Conservation (phyloP, 2,329 filamentous ascomycete genomes). For the Clarireedia homoeocarpa region DNA sequence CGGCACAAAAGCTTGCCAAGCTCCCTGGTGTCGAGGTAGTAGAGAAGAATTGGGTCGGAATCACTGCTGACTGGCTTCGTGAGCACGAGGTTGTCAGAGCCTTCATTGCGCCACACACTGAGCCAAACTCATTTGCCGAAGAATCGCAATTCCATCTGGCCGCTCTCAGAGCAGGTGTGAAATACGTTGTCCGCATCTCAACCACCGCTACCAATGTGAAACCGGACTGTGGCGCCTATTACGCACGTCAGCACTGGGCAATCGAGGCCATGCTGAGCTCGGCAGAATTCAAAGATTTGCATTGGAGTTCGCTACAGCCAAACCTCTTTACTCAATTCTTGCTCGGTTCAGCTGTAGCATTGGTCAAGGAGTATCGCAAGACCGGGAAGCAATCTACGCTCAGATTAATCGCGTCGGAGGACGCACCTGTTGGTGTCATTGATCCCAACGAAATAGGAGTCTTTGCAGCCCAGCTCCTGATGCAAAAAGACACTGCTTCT, state of each 20-base stretch:
- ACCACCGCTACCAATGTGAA: constrained; percentile 32
- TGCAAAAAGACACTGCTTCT: constrained; percentile 21
- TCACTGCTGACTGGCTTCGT: constrained; percentile 35
- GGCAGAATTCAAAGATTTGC: constrained; percentile 30
- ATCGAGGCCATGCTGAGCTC: constrained; percentile 33
- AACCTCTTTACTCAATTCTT: constrained; percentile 28
- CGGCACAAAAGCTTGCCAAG: constrained; percentile 27
- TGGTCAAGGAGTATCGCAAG: constrained; percentile 30
- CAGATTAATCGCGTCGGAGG: constrained; percentile 23
- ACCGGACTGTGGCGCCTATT: constrained; percentile 31
- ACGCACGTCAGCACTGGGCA: constrained; percentile 34
- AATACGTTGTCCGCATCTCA: constrained; percentile 37
- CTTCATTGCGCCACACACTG: constrained; percentile 35
- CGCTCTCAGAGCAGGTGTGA: constrained; percentile 31
- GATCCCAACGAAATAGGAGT: constrained; percentile 30
- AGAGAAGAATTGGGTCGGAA: constrained; percentile 22
- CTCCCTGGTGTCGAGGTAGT: constrained; percentile 32
- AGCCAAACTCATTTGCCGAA: constrained; percentile 33
- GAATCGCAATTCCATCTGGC: constrained; percentile 33
- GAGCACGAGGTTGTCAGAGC: constrained; percentile 30
- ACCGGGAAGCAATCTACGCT: constrained; percentile 29
- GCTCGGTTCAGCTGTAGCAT: constrained; percentile 22
- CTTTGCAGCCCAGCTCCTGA: constrained; percentile 32
- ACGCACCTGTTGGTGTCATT: constrained; percentile 29
- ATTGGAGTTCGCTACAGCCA: constrained; percentile 35